These are phyloP conservation scores for Solanum pinnatisectum DNA, from an alignment of 257 asterid genomes.

Conservation along the genomic window DNA sequence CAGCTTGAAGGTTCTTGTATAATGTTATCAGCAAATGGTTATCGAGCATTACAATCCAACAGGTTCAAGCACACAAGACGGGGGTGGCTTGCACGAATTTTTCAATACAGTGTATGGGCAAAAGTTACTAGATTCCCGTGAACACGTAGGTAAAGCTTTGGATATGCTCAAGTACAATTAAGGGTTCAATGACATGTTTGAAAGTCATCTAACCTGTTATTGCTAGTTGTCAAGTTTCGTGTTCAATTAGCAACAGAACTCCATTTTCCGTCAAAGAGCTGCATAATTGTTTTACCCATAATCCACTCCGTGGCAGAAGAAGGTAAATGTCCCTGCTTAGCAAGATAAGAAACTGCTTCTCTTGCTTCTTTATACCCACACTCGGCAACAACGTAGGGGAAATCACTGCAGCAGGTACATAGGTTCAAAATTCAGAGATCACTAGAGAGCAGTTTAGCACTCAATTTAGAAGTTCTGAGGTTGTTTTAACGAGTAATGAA, in stretches of 20 bases:
- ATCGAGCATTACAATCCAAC: not conserved
- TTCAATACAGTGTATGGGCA: not conserved
- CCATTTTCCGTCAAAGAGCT: slow-evolving; percentile 32
- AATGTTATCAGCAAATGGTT: not conserved
- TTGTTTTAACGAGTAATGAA: not conserved
- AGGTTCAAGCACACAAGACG: not conserved
- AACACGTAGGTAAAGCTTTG: not conserved
- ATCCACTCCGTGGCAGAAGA: slow-evolving; percentile 56
- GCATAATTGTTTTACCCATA: slow-evolving; percentile 55
- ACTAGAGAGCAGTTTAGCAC: not conserved
- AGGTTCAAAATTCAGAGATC: not conserved
- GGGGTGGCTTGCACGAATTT: not conserved
- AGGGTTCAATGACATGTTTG: not conserved
- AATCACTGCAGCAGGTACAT: slow-evolving; percentile 42
- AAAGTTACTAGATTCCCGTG: not conserved
- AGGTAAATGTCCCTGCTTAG: slow-evolving; percentile 30
- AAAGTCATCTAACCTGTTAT: not conserved
- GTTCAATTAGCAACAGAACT: not conserved
- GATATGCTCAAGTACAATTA: not conserved
- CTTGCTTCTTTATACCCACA: slow-evolving; percentile 76
- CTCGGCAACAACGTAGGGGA: slow-evolving; percentile 61
- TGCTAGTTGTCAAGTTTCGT: not conserved
- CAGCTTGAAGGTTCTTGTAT: not conserved
- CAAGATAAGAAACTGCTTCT: slow-evolving; percentile 38
- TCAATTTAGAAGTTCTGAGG: not conserved